Conservation (phyloP, 768 basidiomycete genomes). For the Terana coerulea region DNA sequence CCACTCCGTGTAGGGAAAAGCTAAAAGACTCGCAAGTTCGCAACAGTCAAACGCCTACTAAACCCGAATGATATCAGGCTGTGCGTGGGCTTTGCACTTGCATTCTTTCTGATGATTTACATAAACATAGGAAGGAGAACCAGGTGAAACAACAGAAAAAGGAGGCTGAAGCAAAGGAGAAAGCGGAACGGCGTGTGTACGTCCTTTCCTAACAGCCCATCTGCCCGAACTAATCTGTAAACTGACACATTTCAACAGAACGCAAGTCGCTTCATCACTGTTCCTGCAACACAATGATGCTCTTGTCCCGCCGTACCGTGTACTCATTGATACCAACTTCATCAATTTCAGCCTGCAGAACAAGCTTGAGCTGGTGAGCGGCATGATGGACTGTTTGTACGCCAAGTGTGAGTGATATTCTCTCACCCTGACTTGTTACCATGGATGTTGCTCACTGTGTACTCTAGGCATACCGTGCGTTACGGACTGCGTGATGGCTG, state of each 20-base stretch:
- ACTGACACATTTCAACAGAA: slow-evolving; percentile 38
- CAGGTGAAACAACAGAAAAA: slow-evolving; percentile 86
- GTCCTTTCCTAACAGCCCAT: slow-evolving; percentile 27
- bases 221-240: not conserved
- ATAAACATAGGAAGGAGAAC: slow-evolving; percentile 75
- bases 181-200: slow-evolving; percentile 75
- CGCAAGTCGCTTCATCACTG: slow-evolving; percentile 84
- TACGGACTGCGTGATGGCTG: slow-evolving; percentile 99
- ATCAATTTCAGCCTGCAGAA: slow-evolving; percentile 99
- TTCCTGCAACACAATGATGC: slow-evolving; percentile 95
- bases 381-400: slow-evolving; percentile 99
- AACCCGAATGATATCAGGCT: slow-evolving; percentile 92
- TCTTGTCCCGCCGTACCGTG: slow-evolving; percentile 94
- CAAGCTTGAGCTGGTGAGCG: slow-evolving; percentile 90
- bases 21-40: slow-evolving; percentile 96
- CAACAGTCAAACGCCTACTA: slow-evolving; percentile 87
- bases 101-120: not conserved
- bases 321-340: slow-evolving; percentile 98
- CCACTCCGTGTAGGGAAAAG: slow-evolving; percentile 71
- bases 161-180: slow-evolving; percentile 75
- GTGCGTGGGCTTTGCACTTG: slow-evolving; percentile 43
- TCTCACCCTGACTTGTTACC: slow-evolving; percentile 4
- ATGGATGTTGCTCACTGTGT: not conserved
- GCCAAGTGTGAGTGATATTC: slow-evolving; percentile 75
- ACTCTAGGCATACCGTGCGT: slow-evolving; percentile 90